Conservation (phyloP, 2,329 filamentous ascomycete species). For the Xylariaceae sp. region DNA sequence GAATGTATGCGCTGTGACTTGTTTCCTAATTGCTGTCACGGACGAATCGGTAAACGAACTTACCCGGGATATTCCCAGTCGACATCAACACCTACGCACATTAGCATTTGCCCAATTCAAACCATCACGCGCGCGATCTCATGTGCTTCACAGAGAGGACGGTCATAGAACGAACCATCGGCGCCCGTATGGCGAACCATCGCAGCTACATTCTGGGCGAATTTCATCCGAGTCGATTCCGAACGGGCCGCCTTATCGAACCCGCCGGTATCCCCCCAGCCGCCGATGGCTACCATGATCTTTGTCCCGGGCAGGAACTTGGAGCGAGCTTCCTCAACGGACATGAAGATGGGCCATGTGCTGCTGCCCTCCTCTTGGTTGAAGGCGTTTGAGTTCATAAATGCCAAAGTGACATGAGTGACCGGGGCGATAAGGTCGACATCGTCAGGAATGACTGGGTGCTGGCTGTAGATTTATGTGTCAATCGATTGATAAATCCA, state of each 20-base stretch:
- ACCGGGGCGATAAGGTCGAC: slow-evolving; percentile 38
- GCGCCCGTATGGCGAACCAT: slow-evolving; percentile 51
- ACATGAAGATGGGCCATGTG: slow-evolving; percentile 48
- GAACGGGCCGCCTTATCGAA: slow-evolving; percentile 47
- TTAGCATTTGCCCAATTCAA: neutral
- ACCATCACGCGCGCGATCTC: neutral
- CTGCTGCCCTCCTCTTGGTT: slow-evolving; percentile 37
- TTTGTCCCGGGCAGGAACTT: slow-evolving; percentile 50
- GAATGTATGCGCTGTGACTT: neutral
- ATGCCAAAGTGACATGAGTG: slow-evolving; percentile 51
- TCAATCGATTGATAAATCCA: neutral
- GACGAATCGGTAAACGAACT: neutral
- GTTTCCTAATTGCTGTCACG: neutral
- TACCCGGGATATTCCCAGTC: slow-evolving; percentile 55
- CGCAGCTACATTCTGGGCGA: slow-evolving; percentile 51
- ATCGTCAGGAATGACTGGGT: slow-evolving; percentile 28
- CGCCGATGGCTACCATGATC: slow-evolving; percentile 59
- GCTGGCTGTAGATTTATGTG: slow-evolving; percentile 22
- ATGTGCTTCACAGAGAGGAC: slow-evolving; percentile 20
- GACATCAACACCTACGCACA: slow-evolving; percentile 44
- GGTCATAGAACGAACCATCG: slow-evolving; percentile 49
- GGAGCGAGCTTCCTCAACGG: slow-evolving; percentile 44
- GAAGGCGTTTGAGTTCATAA: slow-evolving; percentile 47
- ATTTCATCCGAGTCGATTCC: slow-evolving; percentile 42
- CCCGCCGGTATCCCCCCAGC: slow-evolving; percentile 57